Conservation (phyloP, 352 stramenopile genomes). For the Globisporangium spinosum region DNA sequence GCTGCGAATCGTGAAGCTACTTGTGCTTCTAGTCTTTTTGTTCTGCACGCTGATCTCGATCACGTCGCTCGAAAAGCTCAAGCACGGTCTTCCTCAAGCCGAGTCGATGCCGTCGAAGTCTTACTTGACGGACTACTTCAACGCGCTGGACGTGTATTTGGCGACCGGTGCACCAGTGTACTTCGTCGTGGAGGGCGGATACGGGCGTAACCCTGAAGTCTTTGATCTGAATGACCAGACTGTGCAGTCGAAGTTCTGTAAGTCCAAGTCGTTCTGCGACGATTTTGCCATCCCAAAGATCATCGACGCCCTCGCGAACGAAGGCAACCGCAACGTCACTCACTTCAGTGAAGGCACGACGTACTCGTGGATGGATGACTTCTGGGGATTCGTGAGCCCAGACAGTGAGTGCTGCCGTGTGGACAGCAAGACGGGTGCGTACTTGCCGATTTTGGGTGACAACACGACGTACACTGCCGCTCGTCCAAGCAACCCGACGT, state of each 20-base stretch:
- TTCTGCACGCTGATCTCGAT: slow-evolving; percentile 46
- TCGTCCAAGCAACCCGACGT: slow-evolving; percentile 33
- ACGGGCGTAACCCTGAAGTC: slow-evolving; percentile 40
- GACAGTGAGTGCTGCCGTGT: slow-evolving; percentile 62
- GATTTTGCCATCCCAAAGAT: slow-evolving; percentile 56
- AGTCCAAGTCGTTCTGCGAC: slow-evolving; percentile 54
- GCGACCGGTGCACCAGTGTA: slow-evolving; percentile 57
- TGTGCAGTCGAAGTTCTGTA: slow-evolving; percentile 49
- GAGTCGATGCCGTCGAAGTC: slow-evolving; percentile 63
- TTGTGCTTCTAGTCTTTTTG: slow-evolving; percentile 48
- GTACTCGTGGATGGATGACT: slow-evolving; percentile 72
- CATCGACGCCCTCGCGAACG: slow-evolving; percentile 49
- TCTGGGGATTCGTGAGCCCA: slow-evolving; percentile 58
- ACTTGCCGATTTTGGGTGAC: slow-evolving; percentile 41
- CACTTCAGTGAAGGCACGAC: slow-evolving; percentile 54
- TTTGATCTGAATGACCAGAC: slow-evolving; percentile 46
- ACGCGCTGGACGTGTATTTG: slow-evolving; percentile 49
- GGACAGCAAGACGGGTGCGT: slow-evolving; percentile 30
- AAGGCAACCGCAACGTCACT: slow-evolving; percentile 35
- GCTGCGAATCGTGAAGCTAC: slow-evolving; percentile 43
- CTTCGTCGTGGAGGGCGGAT: slow-evolving; percentile 59
- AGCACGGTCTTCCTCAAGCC: slow-evolving; percentile 54
- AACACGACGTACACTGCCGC: slow-evolving; percentile 45
- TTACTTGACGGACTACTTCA: slow-evolving; percentile 69
- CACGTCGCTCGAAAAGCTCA: slow-evolving; percentile 44